A percentile compares a stretch with the other conserved stretches of the same genome.
These are phyloP conservation scores for Coemansia sp. DNA, from an alignment of 192 early-diverging fungal genomes.

Conservation along the genomic window DNA sequence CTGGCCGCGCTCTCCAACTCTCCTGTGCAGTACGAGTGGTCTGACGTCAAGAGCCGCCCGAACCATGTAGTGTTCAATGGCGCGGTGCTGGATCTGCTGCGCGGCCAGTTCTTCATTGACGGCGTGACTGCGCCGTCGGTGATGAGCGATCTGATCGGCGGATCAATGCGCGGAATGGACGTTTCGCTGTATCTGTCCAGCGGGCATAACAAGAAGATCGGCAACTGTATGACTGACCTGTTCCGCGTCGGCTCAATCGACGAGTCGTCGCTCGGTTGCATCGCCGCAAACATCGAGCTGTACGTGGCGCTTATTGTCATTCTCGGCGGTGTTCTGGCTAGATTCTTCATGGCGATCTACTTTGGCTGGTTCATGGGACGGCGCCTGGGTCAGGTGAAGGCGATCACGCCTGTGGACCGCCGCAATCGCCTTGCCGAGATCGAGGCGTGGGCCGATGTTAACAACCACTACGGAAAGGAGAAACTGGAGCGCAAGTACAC, in stretches of 20 bases:
- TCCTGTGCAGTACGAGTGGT: slow-evolving; percentile 68
- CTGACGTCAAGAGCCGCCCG: slow-evolving; percentile 60
- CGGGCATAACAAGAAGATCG: slow-evolving; percentile 56
- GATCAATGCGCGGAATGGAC: slow-evolving; percentile 55
- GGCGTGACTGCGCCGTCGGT: slow-evolving; percentile 44
- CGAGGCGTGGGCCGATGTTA: slow-evolving; percentile 74
- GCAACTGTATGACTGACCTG: slow-evolving; percentile 73
- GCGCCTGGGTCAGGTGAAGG: slow-evolving; percentile 70
- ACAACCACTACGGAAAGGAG: slow-evolving; percentile 56
- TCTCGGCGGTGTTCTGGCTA: slow-evolving; percentile 63
- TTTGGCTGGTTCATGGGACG: slow-evolving; percentile 82
- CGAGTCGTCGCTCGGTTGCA: slow-evolving; percentile 74
- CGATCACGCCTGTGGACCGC: slow-evolving; percentile 66
- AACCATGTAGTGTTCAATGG: slow-evolving; percentile 75
- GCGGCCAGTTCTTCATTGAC: slow-evolving; percentile 60
- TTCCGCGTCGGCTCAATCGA: slow-evolving; percentile 82
- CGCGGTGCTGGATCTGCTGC: slow-evolving; percentile 69
- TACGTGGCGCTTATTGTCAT: slow-evolving; percentile 76
- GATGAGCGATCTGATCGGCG: slow-evolving; percentile 37
- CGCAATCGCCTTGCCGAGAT: slow-evolving; percentile 69
- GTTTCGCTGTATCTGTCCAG: slow-evolving; percentile 54
- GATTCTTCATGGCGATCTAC: slow-evolving; percentile 73
- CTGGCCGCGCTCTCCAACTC: slow-evolving; percentile 48
- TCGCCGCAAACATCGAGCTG: slow-evolving; percentile 74
- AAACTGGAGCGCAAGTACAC: slow-evolving; percentile 55